Percentiles rank a stretch among this genome's conserved stretches.
These are phyloP conservation scores for Phlyctochytrium bullatum DNA, from an alignment of 192 early-diverging fungal genomes.

Conservation along the genomic window DNA sequence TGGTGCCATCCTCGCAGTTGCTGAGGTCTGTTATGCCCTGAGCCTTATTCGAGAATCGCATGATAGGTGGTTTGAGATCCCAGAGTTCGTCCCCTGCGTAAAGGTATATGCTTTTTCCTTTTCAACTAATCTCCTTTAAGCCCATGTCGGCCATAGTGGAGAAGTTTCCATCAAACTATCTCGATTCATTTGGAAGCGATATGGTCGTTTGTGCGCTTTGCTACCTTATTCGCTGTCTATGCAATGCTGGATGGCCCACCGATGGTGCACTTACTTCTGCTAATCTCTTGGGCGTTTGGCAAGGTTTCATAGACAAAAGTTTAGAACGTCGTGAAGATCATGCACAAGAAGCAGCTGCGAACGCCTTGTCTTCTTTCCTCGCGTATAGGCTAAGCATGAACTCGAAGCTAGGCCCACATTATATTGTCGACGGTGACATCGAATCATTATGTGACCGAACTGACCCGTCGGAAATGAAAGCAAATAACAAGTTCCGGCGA, in stretches of 20 bases:
- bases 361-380: constrained; percentile 15
- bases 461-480: neutral
- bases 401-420: neutral
- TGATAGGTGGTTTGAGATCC: too few species aligned
- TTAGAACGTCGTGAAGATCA: constrained; percentile 66
- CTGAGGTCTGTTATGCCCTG: constrained; percentile 56
- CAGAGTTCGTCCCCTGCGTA: too few species aligned
- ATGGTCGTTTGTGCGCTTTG: constrained; percentile 50
- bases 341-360: constrained; percentile 47
- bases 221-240: constrained; percentile 44
- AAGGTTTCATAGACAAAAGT: constrained; percentile 45
- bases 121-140: constrained; percentile 9
- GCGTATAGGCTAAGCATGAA: constrained; percentile 3
- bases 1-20: constrained; percentile 60
- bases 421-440: neutral
- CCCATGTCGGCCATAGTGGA: constrained; percentile 27
- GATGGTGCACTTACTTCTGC: too few species aligned
- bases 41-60: constrained; percentile 16
- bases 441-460: neutral
- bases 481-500: constrained; percentile 41
- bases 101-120: constrained; percentile 15
- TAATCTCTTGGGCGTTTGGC: constrained; percentile 49
- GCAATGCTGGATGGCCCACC: constrained; percentile 41
- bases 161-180: constrained; percentile 32
- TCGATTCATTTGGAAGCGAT: constrained; percentile 58